Evolutionary conservation across 305 asterid genomes (phyloP).

Genomic region (Fraxinus ornus): DNA sequence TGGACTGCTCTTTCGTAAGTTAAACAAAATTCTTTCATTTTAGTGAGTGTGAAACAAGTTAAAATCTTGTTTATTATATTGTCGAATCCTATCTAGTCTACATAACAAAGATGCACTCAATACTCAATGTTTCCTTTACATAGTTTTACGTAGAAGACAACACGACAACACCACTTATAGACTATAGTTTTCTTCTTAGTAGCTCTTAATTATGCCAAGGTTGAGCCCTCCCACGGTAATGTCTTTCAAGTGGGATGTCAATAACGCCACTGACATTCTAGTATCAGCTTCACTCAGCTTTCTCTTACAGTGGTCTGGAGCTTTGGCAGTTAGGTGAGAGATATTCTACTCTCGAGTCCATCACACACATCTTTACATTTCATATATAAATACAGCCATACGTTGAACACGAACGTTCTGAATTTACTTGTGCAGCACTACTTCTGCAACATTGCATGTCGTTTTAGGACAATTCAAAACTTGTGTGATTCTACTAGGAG

Average conservation of each 20-base stretch:
- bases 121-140: not conserved
- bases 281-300: constrained; percentile 75
- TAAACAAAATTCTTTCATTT: not conserved
- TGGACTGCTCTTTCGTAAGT: constrained; percentile 94
- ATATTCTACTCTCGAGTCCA: not conserved
- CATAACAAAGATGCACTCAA: no score
- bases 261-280: constrained; percentile 51
- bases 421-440: constrained; percentile 47
- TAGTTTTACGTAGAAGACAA: constrained; percentile 88
- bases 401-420: no score
- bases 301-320: constrained; percentile 90
- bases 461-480: constrained; percentile 85
- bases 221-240: constrained; percentile 74
- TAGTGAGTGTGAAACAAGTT: not conserved
- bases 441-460: constrained; percentile 86
- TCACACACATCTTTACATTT: not conserved
- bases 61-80: no score
- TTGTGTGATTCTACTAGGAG: constrained; percentile 75
- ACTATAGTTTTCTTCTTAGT: constrained; percentile 71
- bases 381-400: not conserved
- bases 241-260: constrained; percentile 54
- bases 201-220: constrained; percentile 77
- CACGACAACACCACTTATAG: constrained; percentile 38
- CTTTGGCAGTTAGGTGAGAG: constrained; percentile 76
- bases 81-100: not conserved